Percentiles rank a stretch among this genome's conserved stretches.
Conservation (phyloP, 176 grass and related monocot species). For the Ampelocalamus luodianensis region DNA sequence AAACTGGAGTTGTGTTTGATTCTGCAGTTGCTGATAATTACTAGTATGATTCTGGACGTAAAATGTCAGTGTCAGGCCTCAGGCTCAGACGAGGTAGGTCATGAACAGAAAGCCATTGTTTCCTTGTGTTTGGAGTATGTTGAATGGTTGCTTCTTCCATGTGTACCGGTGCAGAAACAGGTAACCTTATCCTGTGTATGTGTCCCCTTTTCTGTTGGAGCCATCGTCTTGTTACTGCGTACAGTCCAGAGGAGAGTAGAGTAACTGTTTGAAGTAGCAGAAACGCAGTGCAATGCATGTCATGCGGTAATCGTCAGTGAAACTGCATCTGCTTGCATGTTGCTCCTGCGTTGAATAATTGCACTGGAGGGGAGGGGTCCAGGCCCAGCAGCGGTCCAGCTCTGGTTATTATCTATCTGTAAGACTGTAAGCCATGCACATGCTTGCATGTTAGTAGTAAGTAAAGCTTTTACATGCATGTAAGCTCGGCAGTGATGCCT, state of each 20-base stretch:
- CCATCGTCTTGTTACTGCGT: background rate
- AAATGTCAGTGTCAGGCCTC: background rate
- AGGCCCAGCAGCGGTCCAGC: background rate
- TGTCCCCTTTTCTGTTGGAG: background rate
- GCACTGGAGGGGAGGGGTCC: background rate
- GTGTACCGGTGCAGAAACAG: background rate
- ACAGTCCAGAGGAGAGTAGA: background rate
- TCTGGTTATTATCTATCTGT: slow-evolving; percentile 1
- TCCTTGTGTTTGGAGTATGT: slow-evolving; percentile 20
- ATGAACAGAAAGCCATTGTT: background rate
- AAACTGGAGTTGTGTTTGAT: background rate
- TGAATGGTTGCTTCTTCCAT: slow-evolving; percentile 24
- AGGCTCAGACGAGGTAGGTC: background rate
- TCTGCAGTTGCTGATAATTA: background rate
- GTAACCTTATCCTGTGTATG: background rate
- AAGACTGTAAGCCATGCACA: background rate
- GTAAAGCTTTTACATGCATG: background rate
- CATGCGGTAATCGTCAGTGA: background rate
- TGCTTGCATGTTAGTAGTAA: background rate
- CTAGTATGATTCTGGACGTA: background rate
- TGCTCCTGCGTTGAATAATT: background rate
- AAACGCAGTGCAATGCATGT: background rate
- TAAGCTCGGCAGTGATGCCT: background rate
- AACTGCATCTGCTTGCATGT: background rate
- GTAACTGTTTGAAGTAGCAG: background rate